phyloP scores from a whole-genome alignment of 208 protist genomes.

The Borovskyia barvae region DNA sequence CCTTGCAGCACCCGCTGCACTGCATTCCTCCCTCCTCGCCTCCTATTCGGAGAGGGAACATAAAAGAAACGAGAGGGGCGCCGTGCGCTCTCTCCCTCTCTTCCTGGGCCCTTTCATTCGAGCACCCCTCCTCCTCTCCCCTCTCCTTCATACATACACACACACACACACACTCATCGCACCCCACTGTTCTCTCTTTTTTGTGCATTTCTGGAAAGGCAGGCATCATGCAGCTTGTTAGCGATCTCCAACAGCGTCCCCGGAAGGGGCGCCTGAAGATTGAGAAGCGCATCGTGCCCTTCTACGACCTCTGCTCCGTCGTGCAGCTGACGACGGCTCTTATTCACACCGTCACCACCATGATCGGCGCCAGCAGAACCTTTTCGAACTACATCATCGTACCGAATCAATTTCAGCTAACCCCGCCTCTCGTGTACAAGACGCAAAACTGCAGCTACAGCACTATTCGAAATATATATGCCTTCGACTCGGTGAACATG shows the following conservation, averaged over 20 bases:
- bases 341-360: slow-evolving; percentile 48
- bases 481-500: slow-evolving; percentile 48
- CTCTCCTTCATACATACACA: background rate
- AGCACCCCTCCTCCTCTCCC: no score
- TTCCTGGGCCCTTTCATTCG: no score
- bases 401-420: slow-evolving; percentile 35
- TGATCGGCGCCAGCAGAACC: slow-evolving; percentile 40
- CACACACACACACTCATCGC: background rate
- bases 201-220: slow-evolving; percentile 13
- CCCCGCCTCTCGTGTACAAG: slow-evolving; percentile 40
- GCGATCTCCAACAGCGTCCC: slow-evolving; percentile 67
- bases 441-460: slow-evolving; percentile 39
- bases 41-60: no score
- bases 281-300: slow-evolving; percentile 55
- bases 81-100: background rate
- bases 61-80: no score
- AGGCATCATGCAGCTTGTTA: slow-evolving; percentile 70
- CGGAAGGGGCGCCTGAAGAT: slow-evolving; percentile 59
- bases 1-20: no score
- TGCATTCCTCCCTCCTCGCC: no score
- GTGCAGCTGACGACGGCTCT: slow-evolving; percentile 59
- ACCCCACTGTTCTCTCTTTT: slow-evolving; percentile 1
- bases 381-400: slow-evolving; percentile 50
- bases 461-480: slow-evolving; percentile 49
- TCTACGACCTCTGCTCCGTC: slow-evolving; percentile 53